These are phyloP conservation scores for Russula earlei DNA, from an alignment of 768 basidiomycete genomes.

Conservation along the genomic window DNA sequence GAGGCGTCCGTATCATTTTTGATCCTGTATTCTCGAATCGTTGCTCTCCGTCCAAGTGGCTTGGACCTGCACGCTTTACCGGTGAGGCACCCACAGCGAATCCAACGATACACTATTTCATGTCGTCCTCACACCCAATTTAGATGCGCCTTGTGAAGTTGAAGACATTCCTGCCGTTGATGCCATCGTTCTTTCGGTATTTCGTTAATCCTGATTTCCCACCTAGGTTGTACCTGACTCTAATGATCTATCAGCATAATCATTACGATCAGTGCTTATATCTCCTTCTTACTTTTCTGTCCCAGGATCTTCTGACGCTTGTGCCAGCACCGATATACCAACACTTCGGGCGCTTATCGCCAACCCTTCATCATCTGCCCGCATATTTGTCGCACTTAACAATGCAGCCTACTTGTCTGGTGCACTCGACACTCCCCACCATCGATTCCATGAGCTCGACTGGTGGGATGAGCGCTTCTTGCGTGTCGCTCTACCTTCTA, in stretches of 20 bases:
- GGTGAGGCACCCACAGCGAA: slow-evolving; percentile 21
- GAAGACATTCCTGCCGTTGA: slow-evolving; percentile 42
- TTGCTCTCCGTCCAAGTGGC: slow-evolving; percentile 27
- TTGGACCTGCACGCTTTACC: slow-evolving; percentile 29
- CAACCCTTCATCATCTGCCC: slow-evolving; percentile 23
- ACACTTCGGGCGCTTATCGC: slow-evolving; percentile 27
- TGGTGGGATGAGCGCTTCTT: slow-evolving; percentile 38
- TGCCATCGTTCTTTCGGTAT: slow-evolving; percentile 40
- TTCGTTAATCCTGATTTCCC: background rate
- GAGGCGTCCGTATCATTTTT: slow-evolving; percentile 32
- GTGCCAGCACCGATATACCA: slow-evolving; percentile 27
- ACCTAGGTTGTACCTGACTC: background rate
- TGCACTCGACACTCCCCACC: slow-evolving; percentile 25
- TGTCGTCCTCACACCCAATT: background rate
- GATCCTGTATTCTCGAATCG: slow-evolving; percentile 31
- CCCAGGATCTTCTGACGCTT: background rate
- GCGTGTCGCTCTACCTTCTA: slow-evolving; percentile 24
- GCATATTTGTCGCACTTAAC: slow-evolving; percentile 40
- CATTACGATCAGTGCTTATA: slow-evolving; percentile 31
- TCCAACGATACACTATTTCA: background rate
- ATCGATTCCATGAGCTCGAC: slow-evolving; percentile 36
- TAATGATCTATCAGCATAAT: slow-evolving; percentile 24
- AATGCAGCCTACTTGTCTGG: slow-evolving; percentile 29
- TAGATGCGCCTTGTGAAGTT: slow-evolving; percentile 31
- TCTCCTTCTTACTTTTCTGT: background rate